These are phyloP conservation scores for Beauveria asiatica DNA, from an alignment of 2,329 filamentous ascomycete species.

Conservation along the genomic window DNA sequence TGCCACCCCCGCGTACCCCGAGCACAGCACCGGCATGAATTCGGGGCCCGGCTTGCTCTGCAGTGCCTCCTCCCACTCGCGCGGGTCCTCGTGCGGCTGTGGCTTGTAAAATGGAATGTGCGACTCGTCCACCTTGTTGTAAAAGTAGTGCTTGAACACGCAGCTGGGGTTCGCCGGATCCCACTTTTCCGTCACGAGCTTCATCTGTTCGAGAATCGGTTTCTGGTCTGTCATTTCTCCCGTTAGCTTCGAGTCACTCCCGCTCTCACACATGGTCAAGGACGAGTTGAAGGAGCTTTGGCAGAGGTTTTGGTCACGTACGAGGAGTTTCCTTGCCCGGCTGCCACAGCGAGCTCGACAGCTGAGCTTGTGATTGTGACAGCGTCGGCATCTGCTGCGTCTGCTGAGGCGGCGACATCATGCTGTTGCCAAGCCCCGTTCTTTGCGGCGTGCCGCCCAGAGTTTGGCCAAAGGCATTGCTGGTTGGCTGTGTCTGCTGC, in stretches of 20 bases:
- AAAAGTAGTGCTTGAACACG: conserved; percentile 76
- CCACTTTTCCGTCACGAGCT: conserved; percentile 65
- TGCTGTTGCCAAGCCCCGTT: conserved; percentile 20
- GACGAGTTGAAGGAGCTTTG: not conserved
- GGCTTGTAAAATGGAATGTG: conserved; percentile 71
- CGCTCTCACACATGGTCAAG: not conserved
- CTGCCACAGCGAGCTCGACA: conserved; percentile 45
- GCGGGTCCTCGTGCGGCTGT: conserved; percentile 59
- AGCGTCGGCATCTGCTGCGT: conserved; percentile 33
- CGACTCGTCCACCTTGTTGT: conserved; percentile 71
- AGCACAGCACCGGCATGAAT: conserved; percentile 68
- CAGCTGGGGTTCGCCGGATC: conserved; percentile 58
- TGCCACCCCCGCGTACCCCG: conserved; percentile 64
- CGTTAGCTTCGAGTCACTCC: not conserved
- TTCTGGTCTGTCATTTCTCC: conserved; percentile 47
- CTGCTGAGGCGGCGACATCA: conserved; percentile 30
- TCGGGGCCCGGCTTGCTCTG: conserved; percentile 68
- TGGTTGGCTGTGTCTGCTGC: conserved; percentile 22
- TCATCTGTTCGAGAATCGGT: conserved; percentile 65
- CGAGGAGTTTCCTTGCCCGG: conserved; percentile 41
- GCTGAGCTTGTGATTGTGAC: conserved; percentile 37
- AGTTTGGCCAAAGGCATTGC: conserved; percentile 23
- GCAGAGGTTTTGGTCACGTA: conserved; percentile 21
- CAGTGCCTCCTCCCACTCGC: conserved; percentile 77
- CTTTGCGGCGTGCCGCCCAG: conserved; percentile 29